phyloP scores from a whole-genome alignment of 768 basidiomycete genomes.

The Auriculariales sp. region DNA sequence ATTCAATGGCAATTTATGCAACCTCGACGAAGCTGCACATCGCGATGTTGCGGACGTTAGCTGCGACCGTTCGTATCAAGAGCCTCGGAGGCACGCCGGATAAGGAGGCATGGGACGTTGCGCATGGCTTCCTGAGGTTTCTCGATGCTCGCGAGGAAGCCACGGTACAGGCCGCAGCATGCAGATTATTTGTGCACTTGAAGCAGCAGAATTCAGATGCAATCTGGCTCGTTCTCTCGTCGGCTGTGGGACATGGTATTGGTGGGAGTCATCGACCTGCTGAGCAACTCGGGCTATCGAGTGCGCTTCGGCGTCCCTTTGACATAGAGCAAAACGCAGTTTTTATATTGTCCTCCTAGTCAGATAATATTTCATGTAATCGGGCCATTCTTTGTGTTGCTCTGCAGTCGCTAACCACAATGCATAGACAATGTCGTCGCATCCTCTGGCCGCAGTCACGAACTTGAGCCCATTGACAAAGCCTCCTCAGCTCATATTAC shows the following conservation, averaged over 20 bases:
- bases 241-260: constrained; percentile 27
- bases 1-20: constrained; percentile 54
- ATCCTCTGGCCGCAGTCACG: no score
- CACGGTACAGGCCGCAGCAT: constrained; percentile 58
- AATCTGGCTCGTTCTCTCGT: constrained; percentile 65
- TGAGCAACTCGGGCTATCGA: not conserved
- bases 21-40: constrained; percentile 68
- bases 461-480: no score
- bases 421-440: no score
- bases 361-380: no score
- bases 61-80: constrained; percentile 35
- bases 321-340: not conserved
- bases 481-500: no score
- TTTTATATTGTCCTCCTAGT: not conserved
- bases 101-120: constrained; percentile 64
- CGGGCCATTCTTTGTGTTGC: no score
- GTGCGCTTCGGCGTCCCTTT: not conserved
- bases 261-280: not conserved
- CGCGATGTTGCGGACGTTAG: constrained; percentile 64
- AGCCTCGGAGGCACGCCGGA: constrained; percentile 57
- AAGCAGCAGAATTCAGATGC: constrained; percentile 56
- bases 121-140: constrained; percentile 64
- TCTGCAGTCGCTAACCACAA: no score
- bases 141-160: constrained; percentile 48
- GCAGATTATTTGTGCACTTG: constrained; percentile 47